A percentile compares a stretch with the other conserved stretches of the same genome.
phyloP scores from a whole-genome alignment of 1,284 basidiomycete genomes.

The Cutaneotrichosporon sp. region DNA sequence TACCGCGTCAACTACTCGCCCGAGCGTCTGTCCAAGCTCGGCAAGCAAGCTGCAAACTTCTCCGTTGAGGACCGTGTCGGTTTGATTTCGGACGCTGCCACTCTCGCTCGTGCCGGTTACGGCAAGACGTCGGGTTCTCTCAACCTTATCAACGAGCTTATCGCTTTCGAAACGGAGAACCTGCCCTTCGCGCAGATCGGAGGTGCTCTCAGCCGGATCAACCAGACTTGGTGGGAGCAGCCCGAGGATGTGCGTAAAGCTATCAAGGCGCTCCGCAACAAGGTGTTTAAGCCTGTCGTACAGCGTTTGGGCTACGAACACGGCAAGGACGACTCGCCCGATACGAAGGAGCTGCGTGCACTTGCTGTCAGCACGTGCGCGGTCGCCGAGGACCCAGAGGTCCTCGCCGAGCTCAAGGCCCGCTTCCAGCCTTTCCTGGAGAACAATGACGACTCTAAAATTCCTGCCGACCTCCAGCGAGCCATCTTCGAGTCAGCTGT shows the following conservation, averaged over 20 bases:
- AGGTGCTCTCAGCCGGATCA: conserved; percentile 55
- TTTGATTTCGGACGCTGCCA: conserved; percentile 73
- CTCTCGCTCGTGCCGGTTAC: conserved; percentile 74
- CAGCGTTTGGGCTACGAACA: conserved; percentile 76
- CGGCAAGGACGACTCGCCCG: conserved; percentile 62
- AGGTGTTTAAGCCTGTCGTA: conserved; percentile 75
- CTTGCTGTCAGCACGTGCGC: conserved; percentile 67
- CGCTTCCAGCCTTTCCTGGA: conserved; percentile 70
- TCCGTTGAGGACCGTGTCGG: conserved; percentile 81
- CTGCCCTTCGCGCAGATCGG: conserved; percentile 45
- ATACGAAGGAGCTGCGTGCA: conserved; percentile 70
- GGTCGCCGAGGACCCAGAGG: conserved; percentile 60
- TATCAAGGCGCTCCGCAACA: conserved; percentile 62
- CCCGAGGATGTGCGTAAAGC: conserved; percentile 58
- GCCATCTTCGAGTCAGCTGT: conserved; percentile 52
- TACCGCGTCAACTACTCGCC: conserved; percentile 83
- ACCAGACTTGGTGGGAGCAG: conserved; percentile 82
- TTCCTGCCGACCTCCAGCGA: conserved; percentile 69
- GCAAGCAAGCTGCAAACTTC: conserved; percentile 72
- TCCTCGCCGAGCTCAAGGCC: conserved; percentile 64
- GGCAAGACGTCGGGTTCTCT: conserved; percentile 70
- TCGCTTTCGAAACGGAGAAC: conserved; percentile 63
- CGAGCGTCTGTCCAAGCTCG: conserved; percentile 72
- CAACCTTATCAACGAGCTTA: conserved; percentile 63
- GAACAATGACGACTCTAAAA: conserved; percentile 69